Conservation (phyloP, 768 basidiomycete genomes). For the Mycena sanguinolenta region DNA sequence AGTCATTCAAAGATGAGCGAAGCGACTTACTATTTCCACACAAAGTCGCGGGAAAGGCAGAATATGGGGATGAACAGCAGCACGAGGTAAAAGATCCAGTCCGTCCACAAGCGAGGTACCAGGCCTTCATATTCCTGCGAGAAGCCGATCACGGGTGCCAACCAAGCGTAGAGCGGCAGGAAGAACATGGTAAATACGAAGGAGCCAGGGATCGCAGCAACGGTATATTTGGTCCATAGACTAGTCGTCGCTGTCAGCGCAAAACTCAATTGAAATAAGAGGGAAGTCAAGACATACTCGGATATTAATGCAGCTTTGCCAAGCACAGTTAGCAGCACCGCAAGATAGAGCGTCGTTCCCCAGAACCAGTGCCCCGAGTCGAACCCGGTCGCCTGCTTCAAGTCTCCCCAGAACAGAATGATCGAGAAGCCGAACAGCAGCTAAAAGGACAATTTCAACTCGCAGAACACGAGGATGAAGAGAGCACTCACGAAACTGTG, state of each 20-base stretch:
- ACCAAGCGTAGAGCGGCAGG: slow-evolving; percentile 89
- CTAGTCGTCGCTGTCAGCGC: slow-evolving; percentile 55
- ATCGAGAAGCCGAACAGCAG: slow-evolving; percentile 90
- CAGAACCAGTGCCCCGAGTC: slow-evolving; percentile 98
- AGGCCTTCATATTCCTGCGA: slow-evolving; percentile 93
- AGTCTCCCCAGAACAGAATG: slow-evolving; percentile 92
- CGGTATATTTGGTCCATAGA: slow-evolving; percentile 99
- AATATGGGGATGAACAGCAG: slow-evolving; percentile 87
- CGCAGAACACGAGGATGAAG: neutral
- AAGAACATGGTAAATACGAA: slow-evolving; percentile 97
- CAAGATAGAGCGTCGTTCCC: slow-evolving; percentile 96
- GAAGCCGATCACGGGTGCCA: slow-evolving; percentile 89
- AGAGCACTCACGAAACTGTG: slow-evolving; percentile 80
- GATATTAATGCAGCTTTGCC: slow-evolving; percentile 98
- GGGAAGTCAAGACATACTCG: slow-evolving; percentile 77
- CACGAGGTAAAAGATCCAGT: slow-evolving; percentile 90
- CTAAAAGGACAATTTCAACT: slow-evolving; percentile 55
- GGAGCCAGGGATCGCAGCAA: slow-evolving; percentile 97
- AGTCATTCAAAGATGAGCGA: slow-evolving; percentile 31
- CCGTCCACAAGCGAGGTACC: slow-evolving; percentile 91
- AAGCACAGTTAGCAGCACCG: slow-evolving; percentile 92
- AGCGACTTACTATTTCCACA: slow-evolving; percentile 92
- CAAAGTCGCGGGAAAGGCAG: slow-evolving; percentile 89
- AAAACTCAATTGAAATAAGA: neutral
- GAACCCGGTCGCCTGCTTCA: slow-evolving; percentile 83